Percentiles rank a stretch among this genome's conserved stretches.
These are phyloP conservation scores for Botrytis byssoidea DNA, from an alignment of 2,329 filamentous ascomycete genomes.

Conservation along the genomic window DNA sequence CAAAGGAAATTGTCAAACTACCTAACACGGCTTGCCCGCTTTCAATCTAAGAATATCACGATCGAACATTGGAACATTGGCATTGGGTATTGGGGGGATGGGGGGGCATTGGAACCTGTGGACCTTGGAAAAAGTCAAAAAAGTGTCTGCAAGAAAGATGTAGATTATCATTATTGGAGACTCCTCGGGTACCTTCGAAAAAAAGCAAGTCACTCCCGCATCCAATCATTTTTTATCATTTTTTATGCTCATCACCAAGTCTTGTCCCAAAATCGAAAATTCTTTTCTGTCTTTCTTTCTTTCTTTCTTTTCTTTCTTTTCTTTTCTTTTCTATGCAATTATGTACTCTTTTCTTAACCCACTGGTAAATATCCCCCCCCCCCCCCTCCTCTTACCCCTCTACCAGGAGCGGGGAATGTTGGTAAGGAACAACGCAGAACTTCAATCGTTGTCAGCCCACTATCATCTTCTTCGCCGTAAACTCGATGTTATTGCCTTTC, in stretches of 20 bases:
- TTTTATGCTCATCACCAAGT: not conserved
- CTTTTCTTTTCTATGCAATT: not conserved
- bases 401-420: constrained; percentile 6
- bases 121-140: not conserved
- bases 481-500: constrained; percentile 1
- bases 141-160: not conserved
- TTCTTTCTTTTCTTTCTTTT: not conserved
- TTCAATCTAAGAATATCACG: not conserved
- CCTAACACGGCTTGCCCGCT: not conserved
- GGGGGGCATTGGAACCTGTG: not conserved
- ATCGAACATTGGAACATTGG: not conserved
- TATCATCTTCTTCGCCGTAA: not conserved
- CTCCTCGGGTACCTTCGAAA: not conserved
- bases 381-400: constrained; percentile 1
- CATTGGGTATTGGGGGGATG: not conserved
- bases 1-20: not conserved
- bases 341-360: not conserved
- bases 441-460: constrained; percentile 8
- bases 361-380: not conserved
- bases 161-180: not conserved
- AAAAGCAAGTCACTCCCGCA: not conserved
- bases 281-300: not conserved
- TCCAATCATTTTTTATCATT: not conserved
- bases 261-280: not conserved
- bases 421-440: constrained; percentile 10